A percentile compares a stretch with the other conserved stretches of the same genome.
phyloP scores from a whole-genome alignment of 139 green algal species.

The Pseudopediastrum boryanum region DNA sequence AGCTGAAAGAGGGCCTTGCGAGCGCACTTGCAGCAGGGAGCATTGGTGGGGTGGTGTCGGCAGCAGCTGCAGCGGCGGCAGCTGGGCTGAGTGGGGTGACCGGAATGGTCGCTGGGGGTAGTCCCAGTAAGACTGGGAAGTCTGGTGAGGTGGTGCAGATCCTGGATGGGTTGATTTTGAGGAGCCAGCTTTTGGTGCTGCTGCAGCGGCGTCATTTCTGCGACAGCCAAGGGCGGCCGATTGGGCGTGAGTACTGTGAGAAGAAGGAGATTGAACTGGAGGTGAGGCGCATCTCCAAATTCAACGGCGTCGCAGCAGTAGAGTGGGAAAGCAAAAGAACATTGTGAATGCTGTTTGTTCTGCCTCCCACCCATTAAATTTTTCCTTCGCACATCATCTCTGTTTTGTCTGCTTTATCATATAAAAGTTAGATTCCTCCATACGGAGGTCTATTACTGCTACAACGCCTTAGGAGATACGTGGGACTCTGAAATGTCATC shows the following conservation, averaged over 20 bases:
- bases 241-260: conserved; percentile 38
- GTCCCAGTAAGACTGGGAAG: not conserved
- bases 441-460: no score
- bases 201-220: conserved; percentile 69
- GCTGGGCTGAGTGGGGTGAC: no score
- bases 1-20: not conserved
- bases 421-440: no score
- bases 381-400: no score
- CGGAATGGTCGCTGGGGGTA: not conserved
- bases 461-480: no score
- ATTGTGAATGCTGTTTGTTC: no score
- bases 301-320: no score
- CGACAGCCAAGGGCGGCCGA: conserved; percentile 53
- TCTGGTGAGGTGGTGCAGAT: conserved; percentile 31
- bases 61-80: not conserved
- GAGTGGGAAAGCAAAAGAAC: no score
- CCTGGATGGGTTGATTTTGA: conserved; percentile 84
- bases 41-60: not conserved
- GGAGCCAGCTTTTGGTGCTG: conserved; percentile 85
- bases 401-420: no score
- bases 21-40: not conserved
- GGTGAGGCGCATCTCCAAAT: no score
- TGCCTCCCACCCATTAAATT: no score
- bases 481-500: no score
- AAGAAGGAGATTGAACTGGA: conserved; percentile 61